These are phyloP conservation scores for Haplosporangium gracile DNA, from an alignment of 192 early-diverging fungal species.

Conservation along the genomic window DNA sequence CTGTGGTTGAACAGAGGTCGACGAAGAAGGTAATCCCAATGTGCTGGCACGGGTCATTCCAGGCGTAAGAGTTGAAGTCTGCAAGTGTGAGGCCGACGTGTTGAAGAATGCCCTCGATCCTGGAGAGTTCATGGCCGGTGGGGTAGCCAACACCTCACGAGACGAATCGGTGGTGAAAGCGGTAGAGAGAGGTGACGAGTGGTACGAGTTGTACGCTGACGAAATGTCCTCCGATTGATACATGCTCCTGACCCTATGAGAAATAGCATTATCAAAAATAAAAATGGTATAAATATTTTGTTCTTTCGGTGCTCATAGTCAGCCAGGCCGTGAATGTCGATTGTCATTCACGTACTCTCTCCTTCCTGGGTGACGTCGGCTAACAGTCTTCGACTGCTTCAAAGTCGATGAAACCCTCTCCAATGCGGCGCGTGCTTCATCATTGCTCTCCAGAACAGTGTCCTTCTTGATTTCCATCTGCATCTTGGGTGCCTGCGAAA, in stretches of 20 bases:
- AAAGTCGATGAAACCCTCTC: conserved; percentile 45
- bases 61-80: conserved; percentile 22
- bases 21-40: conserved; percentile 25
- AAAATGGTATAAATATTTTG: neutral
- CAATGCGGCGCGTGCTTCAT: conserved; percentile 50
- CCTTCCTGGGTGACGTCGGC: conserved; percentile 45
- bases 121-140: conserved; percentile 26
- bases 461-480: conserved; percentile 50
- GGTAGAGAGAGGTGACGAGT: conserved; percentile 38
- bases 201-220: conserved; percentile 32
- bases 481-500: conserved; percentile 49
- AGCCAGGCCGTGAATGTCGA: neutral
- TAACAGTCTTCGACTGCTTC: conserved; percentile 45
- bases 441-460: conserved; percentile 36
- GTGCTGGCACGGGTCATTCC: conserved; percentile 34
- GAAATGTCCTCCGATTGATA: conserved; percentile 49
- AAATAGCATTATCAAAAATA: neutral
- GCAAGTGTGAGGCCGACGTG: conserved; percentile 8
- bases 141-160: conserved; percentile 16
- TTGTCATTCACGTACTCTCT: conserved; percentile 18
- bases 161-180: conserved; percentile 20
- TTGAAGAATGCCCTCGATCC: conserved; percentile 38
- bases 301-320: neutral
- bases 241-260: conserved; percentile 47
- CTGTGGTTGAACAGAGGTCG: conserved; percentile 14